phyloP scores from a whole-genome alignment of 768 basidiomycete species.

The Mycena sanguinolenta region DNA sequence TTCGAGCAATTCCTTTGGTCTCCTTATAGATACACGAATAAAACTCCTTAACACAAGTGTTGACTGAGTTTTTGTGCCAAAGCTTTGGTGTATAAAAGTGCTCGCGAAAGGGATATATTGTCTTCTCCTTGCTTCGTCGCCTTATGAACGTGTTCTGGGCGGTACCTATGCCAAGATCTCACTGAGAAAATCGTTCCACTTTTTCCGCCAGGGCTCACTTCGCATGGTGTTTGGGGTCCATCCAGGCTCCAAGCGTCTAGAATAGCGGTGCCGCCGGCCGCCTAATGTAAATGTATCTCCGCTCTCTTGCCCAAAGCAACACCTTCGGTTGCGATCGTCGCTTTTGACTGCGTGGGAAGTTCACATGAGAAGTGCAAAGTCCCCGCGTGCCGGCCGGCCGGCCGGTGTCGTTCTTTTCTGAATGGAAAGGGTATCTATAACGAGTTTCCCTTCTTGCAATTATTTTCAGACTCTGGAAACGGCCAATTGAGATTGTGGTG shows the following conservation, averaged over 20 bases:
- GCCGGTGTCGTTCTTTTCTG: too few relatives aligned
- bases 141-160: neutral
- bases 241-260: neutral
- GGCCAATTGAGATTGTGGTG: too few relatives aligned
- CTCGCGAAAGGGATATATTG: neutral
- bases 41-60: neutral
- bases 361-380: too few relatives aligned
- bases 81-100: neutral
- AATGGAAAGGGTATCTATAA: too few relatives aligned
- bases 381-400: too few relatives aligned
- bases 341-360: too few relatives aligned
- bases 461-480: too few relatives aligned
- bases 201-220: neutral
- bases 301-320: too few relatives aligned
- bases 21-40: neutral
- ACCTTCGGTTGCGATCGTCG: too few relatives aligned
- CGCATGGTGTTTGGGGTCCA: neutral
- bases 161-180: neutral
- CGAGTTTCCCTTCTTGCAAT: too few relatives aligned
- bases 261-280: neutral
- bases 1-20: neutral
- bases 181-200: neutral
- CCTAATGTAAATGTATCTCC: too few relatives aligned
- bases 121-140: neutral
- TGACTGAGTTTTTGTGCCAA: neutral